Percentiles rank a stretch among this genome's conserved stretches.
These are phyloP conservation scores for Fomitopsis schrenkii DNA, from an alignment of 1,284 basidiomycete genomes.

Conservation along the genomic window DNA sequence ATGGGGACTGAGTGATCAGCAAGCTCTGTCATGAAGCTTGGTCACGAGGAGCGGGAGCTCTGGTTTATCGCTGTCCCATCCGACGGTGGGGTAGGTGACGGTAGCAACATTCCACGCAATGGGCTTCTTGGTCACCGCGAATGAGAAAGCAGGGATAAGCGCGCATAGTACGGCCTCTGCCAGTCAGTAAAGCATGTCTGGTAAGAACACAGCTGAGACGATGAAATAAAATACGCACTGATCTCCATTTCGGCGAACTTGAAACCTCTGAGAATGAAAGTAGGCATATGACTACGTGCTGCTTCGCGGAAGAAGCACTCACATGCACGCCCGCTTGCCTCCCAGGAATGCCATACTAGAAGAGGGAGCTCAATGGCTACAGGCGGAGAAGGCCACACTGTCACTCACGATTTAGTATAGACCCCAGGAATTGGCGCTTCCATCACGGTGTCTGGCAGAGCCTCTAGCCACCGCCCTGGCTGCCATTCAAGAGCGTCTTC, in stretches of 20 bases:
- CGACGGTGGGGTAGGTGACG: conserved; percentile 16
- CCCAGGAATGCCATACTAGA: conserved; percentile 5
- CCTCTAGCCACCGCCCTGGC: conserved; percentile 17
- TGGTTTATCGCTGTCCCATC: conserved; percentile 3
- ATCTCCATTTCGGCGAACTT: conserved; percentile 19
- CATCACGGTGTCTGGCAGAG: conserved; percentile 8
- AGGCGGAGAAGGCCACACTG: too few species aligned
- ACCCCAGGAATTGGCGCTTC: conserved; percentile 16
- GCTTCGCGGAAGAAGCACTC: background rate
- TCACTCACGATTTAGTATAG: conserved; percentile 14
- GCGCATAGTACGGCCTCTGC: conserved; percentile 19
- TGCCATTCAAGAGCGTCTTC: conserved; percentile 19
- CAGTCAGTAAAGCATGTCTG: background rate
- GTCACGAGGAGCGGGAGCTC: conserved; percentile 10
- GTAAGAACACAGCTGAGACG: background rate
- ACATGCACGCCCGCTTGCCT: conserved; percentile 5
- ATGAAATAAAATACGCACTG: conserved; percentile 9
- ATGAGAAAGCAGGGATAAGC: conserved; percentile 14
- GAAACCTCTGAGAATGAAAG: conserved; percentile 12
- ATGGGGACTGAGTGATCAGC: too few species aligned
- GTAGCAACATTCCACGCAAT: conserved; percentile 21
- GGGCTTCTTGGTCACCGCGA: conserved; percentile 13
- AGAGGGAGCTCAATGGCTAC: background rate
- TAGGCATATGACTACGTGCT: background rate
- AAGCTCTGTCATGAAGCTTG: background rate